A percentile compares a stretch with the other conserved stretches of the same genome.
Conservation (phyloP, 176 grass and related monocot species). For the Musa schizocarpa region DNA sequence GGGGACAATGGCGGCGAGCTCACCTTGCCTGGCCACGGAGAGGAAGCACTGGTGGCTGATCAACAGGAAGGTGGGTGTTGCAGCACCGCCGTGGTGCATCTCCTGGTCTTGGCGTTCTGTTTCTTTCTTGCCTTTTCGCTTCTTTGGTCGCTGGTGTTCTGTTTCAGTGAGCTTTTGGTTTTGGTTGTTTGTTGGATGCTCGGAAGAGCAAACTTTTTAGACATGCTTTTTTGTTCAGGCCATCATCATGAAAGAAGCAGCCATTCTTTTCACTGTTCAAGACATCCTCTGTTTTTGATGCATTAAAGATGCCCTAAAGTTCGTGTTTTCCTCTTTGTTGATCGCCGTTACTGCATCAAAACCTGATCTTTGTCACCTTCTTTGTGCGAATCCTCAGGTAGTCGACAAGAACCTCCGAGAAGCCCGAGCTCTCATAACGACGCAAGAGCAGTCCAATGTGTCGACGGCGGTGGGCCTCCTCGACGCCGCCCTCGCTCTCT, state of each 20-base stretch:
- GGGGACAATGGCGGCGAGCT: constrained; percentile 48
- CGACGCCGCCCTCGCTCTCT: constrained; percentile 60
- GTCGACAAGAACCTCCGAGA: constrained; percentile 73
- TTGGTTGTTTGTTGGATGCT: too few species aligned
- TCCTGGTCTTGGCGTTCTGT: background rate
- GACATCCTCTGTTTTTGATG: too few species aligned
- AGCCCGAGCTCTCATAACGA: constrained; percentile 51
- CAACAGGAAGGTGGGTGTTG: constrained; percentile 57
- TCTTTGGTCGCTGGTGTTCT: too few species aligned
- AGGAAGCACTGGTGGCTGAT: constrained; percentile 87
- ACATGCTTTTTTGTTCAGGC: too few species aligned
- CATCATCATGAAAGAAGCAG: too few species aligned
- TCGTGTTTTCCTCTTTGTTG: background rate
- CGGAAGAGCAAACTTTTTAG: too few species aligned
- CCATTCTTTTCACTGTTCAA: too few species aligned
- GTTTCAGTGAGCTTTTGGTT: too few species aligned
- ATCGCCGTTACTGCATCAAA: background rate
- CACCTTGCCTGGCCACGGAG: constrained; percentile 62
- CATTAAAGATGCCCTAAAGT: too few species aligned
- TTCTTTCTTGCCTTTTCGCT: background rate
- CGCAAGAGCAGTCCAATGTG: constrained; percentile 43
- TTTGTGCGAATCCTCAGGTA: constrained; percentile 30
- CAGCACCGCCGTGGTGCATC: background rate
- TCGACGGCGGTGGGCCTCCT: constrained; percentile 57
- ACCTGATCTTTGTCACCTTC: constrained; percentile 13